Evolutionary conservation across 1,139 yeast species (phyloP).

Genomic region (Lodderomyces parapsilosis): DNA sequence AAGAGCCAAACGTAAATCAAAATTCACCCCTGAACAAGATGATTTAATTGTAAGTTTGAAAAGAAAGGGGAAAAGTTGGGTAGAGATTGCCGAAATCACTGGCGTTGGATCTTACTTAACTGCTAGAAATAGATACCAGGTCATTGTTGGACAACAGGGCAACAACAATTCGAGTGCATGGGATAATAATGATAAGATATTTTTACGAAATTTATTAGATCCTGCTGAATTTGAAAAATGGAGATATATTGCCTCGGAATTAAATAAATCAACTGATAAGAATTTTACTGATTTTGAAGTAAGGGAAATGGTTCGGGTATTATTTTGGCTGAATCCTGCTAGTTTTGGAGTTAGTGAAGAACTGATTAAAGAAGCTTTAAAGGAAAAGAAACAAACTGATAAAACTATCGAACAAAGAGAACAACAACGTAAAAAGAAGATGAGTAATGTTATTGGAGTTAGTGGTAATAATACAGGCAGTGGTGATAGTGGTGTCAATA

Average conservation of each 20-base stretch:
- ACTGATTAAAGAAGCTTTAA: slow-evolving; percentile 35
- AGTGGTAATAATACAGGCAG: neutral
- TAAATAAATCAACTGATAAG: slow-evolving; percentile 59
- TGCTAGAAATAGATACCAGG: slow-evolving; percentile 78
- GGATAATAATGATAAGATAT: slow-evolving; percentile 57
- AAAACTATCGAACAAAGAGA: slow-evolving; percentile 31
- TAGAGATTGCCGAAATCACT: slow-evolving; percentile 67
- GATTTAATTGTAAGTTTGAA: slow-evolving; percentile 61
- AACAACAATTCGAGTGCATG: slow-evolving; percentile 65
- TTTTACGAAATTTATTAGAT: slow-evolving; percentile 55
- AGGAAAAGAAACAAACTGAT: slow-evolving; percentile 39
- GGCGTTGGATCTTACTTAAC: slow-evolving; percentile 69
- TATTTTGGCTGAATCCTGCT: slow-evolving; percentile 58
- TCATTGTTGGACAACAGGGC: slow-evolving; percentile 80
- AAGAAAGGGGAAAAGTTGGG: slow-evolving; percentile 67
- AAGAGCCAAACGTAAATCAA: slow-evolving; percentile 59
- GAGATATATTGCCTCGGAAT: slow-evolving; percentile 60
- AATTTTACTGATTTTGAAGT: slow-evolving; percentile 54
- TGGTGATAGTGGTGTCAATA: neutral
- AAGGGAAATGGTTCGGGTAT: slow-evolving; percentile 49
- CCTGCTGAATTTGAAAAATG: slow-evolving; percentile 74
- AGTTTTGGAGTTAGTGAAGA: slow-evolving; percentile 56
- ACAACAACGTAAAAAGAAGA: slow-evolving; percentile 15
- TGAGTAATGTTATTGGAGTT: slow-evolving; percentile 7
- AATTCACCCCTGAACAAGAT: slow-evolving; percentile 70